Evolutionary conservation across 805 yeast species (phyloP), one percentile per base, ranked within the genome.

Genomic region (Ogataea populi-albae): DNA sequence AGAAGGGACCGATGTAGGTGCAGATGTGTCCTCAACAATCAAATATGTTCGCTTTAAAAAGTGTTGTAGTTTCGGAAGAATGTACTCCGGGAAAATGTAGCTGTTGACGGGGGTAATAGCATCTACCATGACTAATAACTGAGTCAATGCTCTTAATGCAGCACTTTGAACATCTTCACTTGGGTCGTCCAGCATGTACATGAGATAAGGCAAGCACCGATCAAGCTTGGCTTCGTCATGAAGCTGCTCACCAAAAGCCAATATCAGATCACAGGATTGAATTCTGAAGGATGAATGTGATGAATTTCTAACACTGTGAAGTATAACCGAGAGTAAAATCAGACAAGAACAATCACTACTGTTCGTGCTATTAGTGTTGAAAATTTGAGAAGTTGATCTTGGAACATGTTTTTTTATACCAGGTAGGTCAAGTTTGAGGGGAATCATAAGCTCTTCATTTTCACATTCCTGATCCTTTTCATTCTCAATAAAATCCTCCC

Each of bases 191-290:
- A 89, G 57, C 35, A 87, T 65, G n/a, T 77, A 64, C 16, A 86
- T 72, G 17, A 93, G 57, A 53, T 82, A 86, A 0, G 98, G 98
- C 17, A 93, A 58, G 21, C 87, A 77, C 29, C 97, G 62, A 56
- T 93, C 97, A 25, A 93, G 64, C 54, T 88, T 91, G 11, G 79
- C 80, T 38, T 85, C 95, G 54, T 93, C 98, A 17, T 76, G 74
- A 2, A 87, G 66, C 38, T 77, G 73, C 50, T 86, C 95, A 2
- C 91, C 76, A 14, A 91, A 67, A 0, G 86, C 84, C 6, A 86
- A 57, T 1, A 93, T 71, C 43, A 89, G 60, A 50, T 87, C 93
- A 43, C 94, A 71, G 1, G 89, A 91, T 49, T 77, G 75, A 6
- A 81, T 55, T 41, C 86, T 68, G 26, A 79, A 75, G 0, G 72